Base-by-base conservation (phyloP, 768 basidiomycete species). In the Hypholoma fasciculare region DNA sequence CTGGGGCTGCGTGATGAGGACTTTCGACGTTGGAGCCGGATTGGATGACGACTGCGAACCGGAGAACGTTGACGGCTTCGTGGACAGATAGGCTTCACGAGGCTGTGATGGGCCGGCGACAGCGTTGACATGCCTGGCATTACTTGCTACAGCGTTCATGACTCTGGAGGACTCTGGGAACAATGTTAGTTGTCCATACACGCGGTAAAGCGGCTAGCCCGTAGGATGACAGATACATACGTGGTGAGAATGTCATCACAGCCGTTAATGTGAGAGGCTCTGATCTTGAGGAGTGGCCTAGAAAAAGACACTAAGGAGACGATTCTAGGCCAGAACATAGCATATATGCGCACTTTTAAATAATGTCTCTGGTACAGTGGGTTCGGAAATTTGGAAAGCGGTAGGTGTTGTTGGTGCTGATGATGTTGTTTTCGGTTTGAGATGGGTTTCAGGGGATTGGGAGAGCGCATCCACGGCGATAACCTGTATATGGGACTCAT, bases 1-100 rank as follows among this genome's bases (percentile, higher is more conserved):
- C 7, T 52, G 56, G 14, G 63, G 50, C 48, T 65, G 64, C 9
- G 58, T 49, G 61, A 69, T 60, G 11, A 67, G 43, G 26, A 67
- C 63, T 50, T 66, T 66, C 12, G 65, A 64, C 6, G 62, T 48
- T 19, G 65, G 65, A 12, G 61, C 42, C 3, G 56, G 20, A n/a
- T 30, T 47, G 17, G 58, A 39, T 19, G 63, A 49, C 36, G 57
- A 13, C 4, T 54, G 49, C 49, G 30, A 54, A 20, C 50, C 44
- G 12, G 58, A 42, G 1, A 52, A 19, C 8, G 49, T 4, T 40
- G 58, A 53, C 27, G 34, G 5, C 6, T 46, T 17, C 55, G 50
- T 3, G 51, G 30, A 20, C 47, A 34, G 7, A 56, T 47, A 39
- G 49, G 51, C 43, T 61, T 39, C 43, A 43, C 48, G 23, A 47